phyloP scores from a whole-genome alignment of 139 green algal genomes.

The Auxenochlorella pyrenoidosa region DNA sequence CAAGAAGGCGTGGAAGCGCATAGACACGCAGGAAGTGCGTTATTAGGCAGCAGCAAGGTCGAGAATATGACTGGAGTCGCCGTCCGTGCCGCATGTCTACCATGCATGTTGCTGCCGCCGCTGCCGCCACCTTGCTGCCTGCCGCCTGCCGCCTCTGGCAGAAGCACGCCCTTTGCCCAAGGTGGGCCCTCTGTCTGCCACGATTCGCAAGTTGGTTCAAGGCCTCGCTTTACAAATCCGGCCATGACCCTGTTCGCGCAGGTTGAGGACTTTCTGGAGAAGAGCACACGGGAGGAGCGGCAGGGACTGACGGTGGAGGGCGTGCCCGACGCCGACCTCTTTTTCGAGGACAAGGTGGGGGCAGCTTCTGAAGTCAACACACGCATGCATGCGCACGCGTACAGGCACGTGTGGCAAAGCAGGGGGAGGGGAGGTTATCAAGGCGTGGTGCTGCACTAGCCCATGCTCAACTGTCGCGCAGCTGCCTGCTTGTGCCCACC shows the following conservation, averaged over 20 bases:
- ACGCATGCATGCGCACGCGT: too few species aligned
- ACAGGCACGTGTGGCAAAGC: too few species aligned
- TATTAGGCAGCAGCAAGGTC: too few species aligned
- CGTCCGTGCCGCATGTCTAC: not conserved
- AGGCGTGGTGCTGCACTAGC: too few species aligned
- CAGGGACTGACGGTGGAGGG: slow-evolving; percentile 56
- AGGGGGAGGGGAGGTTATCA: too few species aligned
- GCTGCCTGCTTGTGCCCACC: not conserved
- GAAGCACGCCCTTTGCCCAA: not conserved
- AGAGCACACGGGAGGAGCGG: slow-evolving; percentile 61
- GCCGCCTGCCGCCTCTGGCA: too few species aligned
- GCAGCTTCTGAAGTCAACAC: too few species aligned
- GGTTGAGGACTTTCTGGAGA: slow-evolving; percentile 65
- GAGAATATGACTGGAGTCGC: not conserved
- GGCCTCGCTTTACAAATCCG: not conserved
- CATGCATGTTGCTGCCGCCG: slow-evolving; percentile 16
- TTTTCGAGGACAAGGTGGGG: slow-evolving; percentile 80
- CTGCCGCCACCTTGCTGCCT: not conserved
- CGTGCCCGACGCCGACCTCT: slow-evolving; percentile 76
- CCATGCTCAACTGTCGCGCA: too few species aligned
- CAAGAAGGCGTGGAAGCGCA: slow-evolving; percentile 26
- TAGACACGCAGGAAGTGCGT: slow-evolving; percentile 48
- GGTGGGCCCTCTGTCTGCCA: too few species aligned
- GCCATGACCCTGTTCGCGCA: slow-evolving; percentile 26
- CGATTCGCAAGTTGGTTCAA: too few species aligned